Base-by-base conservation (phyloP, 352 stramenopile species). In the Globisporangium canariense region DNA sequence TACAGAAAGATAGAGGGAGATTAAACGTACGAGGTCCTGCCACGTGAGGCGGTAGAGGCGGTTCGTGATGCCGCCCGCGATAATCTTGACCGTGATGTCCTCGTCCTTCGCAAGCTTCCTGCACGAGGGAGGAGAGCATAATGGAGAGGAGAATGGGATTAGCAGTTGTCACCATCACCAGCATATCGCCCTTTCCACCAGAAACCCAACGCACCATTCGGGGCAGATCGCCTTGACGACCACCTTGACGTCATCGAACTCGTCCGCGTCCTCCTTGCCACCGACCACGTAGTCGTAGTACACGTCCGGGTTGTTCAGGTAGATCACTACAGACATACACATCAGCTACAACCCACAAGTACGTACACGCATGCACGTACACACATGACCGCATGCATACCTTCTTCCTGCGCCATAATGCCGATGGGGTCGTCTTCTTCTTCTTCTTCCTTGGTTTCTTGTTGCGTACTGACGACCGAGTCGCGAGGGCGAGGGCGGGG, bases 41-140 rank as follows among this genome's bases (percentile, higher is more conserved):
- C 77, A 93, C 25, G 77, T 73, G 59, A 97, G 75, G 22, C 88
- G 87, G 77, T 96, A 98, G 25, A 98, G 83, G 61, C 88, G 81
- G 68, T 98, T 98, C 14, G 93, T 98, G 74, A 98, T 98, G 50
- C 93, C 93, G 49, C 93, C 93, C 50, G 81, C 80, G 53, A 94
- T 89, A 69, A 93, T 91, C 66, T 93, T 93, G 71, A 96, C 80
- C 8, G 65, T 71, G 54, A 96, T 94, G 38, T 92, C 73, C 28
- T 85, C 74, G 34, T 80, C 77, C 18, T 58, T 10, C 6, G 81
- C 86, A 64, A 78, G 49, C 20, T 79, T 73, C 83, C 79, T 88
- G 53, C 7, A n/a, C 7, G 40, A 28, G 20, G 20, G 20, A n/a
- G 8, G 32, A 36, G 32, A 36, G 32, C 25, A 46, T 38, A 40